These are phyloP conservation scores for Botrytis porri DNA, from an alignment of 2,329 filamentous ascomycete species.

Conservation along the genomic window DNA sequence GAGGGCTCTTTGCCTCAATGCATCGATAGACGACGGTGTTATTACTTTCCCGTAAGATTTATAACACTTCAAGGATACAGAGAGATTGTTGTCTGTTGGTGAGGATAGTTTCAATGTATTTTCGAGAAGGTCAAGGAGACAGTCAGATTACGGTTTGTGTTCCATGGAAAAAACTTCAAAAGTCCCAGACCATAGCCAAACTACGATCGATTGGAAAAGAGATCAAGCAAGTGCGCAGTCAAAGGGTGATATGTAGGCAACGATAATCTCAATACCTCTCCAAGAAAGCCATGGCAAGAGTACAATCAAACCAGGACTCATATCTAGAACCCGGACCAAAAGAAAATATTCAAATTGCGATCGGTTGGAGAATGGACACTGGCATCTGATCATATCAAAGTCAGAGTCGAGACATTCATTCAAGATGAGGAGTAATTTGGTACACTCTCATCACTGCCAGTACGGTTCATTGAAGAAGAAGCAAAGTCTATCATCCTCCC, in stretches of 20 bases:
- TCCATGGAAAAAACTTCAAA: not conserved
- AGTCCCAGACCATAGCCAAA: not conserved
- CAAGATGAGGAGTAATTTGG: no score
- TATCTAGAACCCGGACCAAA: not conserved
- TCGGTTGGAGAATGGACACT: not conserved
- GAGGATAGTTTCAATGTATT: not conserved
- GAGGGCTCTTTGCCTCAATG: not conserved
- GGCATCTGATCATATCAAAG: not conserved
- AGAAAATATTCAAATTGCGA: not conserved
- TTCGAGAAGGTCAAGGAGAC: not conserved
- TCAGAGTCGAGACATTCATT: no score
- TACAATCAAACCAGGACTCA: not conserved
- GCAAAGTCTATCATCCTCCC: not conserved
- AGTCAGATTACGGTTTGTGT: not conserved
- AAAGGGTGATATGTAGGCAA: no score
- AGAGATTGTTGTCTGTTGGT: not conserved
- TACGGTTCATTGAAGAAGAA: not conserved
- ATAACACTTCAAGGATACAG: not conserved
- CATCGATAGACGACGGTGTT: not conserved
- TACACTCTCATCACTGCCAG: no score
- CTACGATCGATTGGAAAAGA: not conserved
- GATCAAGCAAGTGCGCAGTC: not conserved
- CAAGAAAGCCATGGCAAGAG: no score
- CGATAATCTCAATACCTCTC: no score
- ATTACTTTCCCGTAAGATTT: fast-evolving